Base-by-base conservation (phyloP, 1,284 basidiomycete species). In the Cutaneotrichosporon sp. region DNA sequence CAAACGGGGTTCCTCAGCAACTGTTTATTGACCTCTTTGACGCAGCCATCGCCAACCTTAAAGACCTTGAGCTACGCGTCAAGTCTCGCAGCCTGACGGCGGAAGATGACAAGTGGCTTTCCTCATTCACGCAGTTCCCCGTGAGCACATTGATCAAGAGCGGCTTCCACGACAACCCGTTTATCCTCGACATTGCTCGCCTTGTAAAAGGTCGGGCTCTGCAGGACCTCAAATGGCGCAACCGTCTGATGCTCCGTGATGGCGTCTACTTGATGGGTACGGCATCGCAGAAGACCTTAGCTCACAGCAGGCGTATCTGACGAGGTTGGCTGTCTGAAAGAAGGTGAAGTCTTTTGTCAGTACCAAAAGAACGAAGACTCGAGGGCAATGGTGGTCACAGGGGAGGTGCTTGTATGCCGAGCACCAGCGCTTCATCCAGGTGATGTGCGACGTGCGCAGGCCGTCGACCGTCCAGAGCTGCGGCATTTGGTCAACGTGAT, bases 221-320 rank as follows among this genome's bases (percentile, higher is more conserved):
- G 0, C 68, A 70, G 54, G 75, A 75, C 41, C 65, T 75, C n/a
- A 73, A 73, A 56, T 75, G 74, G 74, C 60, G 69, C 15, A 73
- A 70, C 1, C 62, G 74, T 2, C 58, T 75, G 17, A 58, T 63
- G 20, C 51, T 76, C 4, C 49, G 65, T 1, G 54, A 55, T 20
- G 72, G 71, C 3, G 73, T 71, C 1, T 76, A 67, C 47, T 50
- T 74, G 17, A 74, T 74, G 33, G 71, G 70, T 70, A 22, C 58
- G 66, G 15, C 18, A 34, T 12, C 20, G 1, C 4, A 21, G 8
- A 12, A 9, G 33, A 14, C 3, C 8, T 12, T n/a, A 15, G 18
- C 45, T 35, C 26, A 55, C 20, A 36, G 3, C 48, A 72, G 73
- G 74, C 35, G 66, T 74, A 36, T 65, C 67, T 0, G 74, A 76